Evolutionary conservation across 2,329 filamentous ascomycete species (phyloP), one percentile per base, ranked within the genome.

Genomic region (Huntiella decipiens): DNA sequence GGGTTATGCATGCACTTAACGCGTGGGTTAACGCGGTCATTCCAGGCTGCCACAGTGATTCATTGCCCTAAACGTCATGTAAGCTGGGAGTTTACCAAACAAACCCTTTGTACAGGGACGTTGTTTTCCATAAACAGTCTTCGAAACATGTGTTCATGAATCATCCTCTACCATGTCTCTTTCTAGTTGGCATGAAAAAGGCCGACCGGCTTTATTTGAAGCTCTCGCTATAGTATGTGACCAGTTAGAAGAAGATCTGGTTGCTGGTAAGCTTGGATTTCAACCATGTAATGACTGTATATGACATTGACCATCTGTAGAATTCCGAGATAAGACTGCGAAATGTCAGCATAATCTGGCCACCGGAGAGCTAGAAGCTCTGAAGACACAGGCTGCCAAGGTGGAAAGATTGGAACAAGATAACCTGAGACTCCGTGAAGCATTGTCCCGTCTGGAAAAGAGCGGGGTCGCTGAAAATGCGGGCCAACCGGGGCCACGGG

Each of bases 141-240:
- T 13, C 38, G 13, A 16, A 46, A 19, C 31, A 46, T 46, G 44
- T 28, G 16, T 40, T 40, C 31, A 42, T 46, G 36, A 42, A 40
- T 8, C 28, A 15, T 16, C 28, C 34, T 16, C 44, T 15, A 28
- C 17, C 38, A 46, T 46, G 40, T 45, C 43, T 49, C 36, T 67
- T 63, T 55, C 61, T 34, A 60, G 55, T 49, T 66, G 63, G 61
- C 60, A 65, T 38, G 52, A 54, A 35, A 56, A 53, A 33, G 63
- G 64, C 19, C 61, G 64, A 7, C 56, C 61, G 40, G 57, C 61
- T 19, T 53, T 69, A 11, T 55, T 64, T 13, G 57, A 62, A 50
- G 64, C 63, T 31, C 52, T 69, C 5, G 54, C 54, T n/a, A 52
- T 56, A 31, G 60, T 61, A 6, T 66, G 64, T 48, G 56, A 62